phyloP scores from a whole-genome alignment of 371 early-diverging fungal genomes.

The Blyttiomyces sp. region DNA sequence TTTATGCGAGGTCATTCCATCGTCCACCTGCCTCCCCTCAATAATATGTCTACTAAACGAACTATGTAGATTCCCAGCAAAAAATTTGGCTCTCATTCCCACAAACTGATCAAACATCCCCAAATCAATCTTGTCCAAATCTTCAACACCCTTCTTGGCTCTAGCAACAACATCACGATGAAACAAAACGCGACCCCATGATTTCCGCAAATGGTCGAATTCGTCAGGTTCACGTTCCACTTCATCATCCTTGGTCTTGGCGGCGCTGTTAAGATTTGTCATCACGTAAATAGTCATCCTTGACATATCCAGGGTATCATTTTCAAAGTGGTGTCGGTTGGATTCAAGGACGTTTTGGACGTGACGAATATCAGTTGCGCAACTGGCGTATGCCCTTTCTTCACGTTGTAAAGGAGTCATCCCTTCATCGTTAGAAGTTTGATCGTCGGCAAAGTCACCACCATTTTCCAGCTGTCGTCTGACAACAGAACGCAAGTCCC shows the following conservation, averaged over 20 bases:
- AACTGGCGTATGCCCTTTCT: background rate
- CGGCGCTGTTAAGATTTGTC: conserved; percentile 14
- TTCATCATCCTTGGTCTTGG: background rate
- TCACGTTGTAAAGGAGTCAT: no score
- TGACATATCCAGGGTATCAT: background rate
- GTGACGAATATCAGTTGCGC: background rate
- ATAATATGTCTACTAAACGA: conserved; percentile 22
- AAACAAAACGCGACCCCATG: conserved; percentile 15
- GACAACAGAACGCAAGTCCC: no score
- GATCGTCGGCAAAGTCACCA: background rate
- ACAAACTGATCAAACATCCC: conserved; percentile 25
- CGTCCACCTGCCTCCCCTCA: conserved; percentile 14
- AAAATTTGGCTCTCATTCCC: conserved; percentile 5
- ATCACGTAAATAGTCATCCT: no score
- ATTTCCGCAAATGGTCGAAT: background rate
- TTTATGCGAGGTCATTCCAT: no score
- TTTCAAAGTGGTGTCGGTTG: background rate
- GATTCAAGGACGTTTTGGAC: background rate
- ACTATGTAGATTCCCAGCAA: conserved; percentile 31
- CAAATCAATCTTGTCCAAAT: conserved; percentile 10
- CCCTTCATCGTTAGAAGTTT: no score
- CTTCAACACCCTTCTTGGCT: background rate
- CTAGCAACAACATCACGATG: conserved; percentile 7
- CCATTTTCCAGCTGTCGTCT: background rate
- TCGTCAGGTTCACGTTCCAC: background rate